Conservation (phyloP, 129 eudicot species). For the Flaveria brownii region DNA sequence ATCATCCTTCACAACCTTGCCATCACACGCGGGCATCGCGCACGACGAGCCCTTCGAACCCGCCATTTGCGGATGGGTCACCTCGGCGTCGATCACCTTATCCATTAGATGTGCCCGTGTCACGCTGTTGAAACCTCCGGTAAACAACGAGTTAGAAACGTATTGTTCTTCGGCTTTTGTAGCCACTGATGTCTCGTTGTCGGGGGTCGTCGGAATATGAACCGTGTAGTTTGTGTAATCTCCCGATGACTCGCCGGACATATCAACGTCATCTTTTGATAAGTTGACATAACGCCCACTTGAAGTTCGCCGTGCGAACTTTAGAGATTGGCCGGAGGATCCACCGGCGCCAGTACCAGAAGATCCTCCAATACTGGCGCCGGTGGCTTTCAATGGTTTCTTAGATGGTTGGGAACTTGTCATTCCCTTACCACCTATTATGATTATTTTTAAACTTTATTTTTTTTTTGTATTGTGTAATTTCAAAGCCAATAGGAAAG, state of each 20-base stretch:
- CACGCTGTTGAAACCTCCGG: conserved; percentile 94
- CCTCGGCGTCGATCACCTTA: conserved; percentile 78
- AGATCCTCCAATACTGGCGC: not conserved
- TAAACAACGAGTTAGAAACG: conserved; percentile 77
- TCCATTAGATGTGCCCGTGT: conserved; percentile 96
- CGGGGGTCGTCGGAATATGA: conserved; percentile 78
- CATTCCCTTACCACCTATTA: conserved; percentile 41
- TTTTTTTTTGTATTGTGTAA: not conserved
- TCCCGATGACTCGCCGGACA: conserved; percentile 55
- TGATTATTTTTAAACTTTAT: conserved; percentile 5
- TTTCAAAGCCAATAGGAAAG: not conserved
- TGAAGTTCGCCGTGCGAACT: conserved; percentile 83
- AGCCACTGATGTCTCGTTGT: conserved; percentile 71
- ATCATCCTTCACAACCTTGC: conserved; percentile 77
- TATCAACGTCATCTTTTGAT: conserved; percentile 68
- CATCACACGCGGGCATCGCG: conserved; percentile 84
- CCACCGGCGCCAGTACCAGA: conserved; percentile 13
- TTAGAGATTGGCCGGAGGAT: conserved; percentile 51
- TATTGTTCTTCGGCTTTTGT: conserved; percentile 93
- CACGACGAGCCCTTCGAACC: conserved; percentile 70
- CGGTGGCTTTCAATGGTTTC: conserved; percentile 45
- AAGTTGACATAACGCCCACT: conserved; percentile 81
- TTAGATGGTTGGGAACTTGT: conserved; percentile 61
- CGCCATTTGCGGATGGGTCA: conserved; percentile 73
- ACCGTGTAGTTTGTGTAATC: conserved; percentile 88